Percentiles rank a stretch among this genome's conserved stretches.
These are phyloP conservation scores for Cydonia oblonga DNA, from an alignment of 331 rosid genomes.

Conservation along the genomic window DNA sequence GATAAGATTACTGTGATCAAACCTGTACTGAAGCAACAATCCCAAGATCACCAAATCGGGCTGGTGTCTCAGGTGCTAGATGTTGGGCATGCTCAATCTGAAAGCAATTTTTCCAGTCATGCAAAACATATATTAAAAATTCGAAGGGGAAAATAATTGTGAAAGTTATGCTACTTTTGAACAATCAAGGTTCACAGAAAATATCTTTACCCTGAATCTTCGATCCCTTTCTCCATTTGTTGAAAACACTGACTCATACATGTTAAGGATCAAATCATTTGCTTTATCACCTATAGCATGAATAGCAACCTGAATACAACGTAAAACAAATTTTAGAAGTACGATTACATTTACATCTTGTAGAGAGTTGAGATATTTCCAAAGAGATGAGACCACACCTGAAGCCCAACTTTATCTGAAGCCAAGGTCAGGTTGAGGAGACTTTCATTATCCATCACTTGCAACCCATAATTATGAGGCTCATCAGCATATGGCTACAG, in stretches of 20 bases:
- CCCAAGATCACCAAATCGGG: conserved; percentile 48
- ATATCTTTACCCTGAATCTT: conserved; percentile 56
- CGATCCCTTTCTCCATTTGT: conserved; percentile 59
- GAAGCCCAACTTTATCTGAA: conserved; percentile 58
- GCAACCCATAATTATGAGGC: conserved; percentile 54
- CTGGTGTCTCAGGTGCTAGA: conserved; percentile 42
- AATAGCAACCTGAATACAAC: conserved; percentile 56
- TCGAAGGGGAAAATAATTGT: not conserved
- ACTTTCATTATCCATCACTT: conserved; percentile 34
- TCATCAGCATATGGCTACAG: conserved; percentile 55
- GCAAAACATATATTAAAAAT: not conserved
- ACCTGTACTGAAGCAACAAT: conserved; percentile 73
- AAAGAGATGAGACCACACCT: conserved; percentile 28
- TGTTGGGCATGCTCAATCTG: conserved; percentile 92
- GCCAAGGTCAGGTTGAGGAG: conserved; percentile 60
- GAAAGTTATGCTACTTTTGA: not conserved
- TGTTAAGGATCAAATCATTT: conserved; percentile 61
- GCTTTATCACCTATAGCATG: conserved; percentile 84
- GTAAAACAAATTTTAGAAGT: not conserved
- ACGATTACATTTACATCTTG: not conserved
- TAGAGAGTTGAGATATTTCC: not conserved
- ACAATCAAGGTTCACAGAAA: not conserved
- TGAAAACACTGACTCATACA: conserved; percentile 40
- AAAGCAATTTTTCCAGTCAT: conserved; percentile 16
- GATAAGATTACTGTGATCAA: not conserved